Percentiles rank a stretch among this genome's conserved stretches.
These are phyloP conservation scores for Globisporangium cederbergense DNA, from an alignment of 352 stramenopile genomes.

Conservation along the genomic window DNA sequence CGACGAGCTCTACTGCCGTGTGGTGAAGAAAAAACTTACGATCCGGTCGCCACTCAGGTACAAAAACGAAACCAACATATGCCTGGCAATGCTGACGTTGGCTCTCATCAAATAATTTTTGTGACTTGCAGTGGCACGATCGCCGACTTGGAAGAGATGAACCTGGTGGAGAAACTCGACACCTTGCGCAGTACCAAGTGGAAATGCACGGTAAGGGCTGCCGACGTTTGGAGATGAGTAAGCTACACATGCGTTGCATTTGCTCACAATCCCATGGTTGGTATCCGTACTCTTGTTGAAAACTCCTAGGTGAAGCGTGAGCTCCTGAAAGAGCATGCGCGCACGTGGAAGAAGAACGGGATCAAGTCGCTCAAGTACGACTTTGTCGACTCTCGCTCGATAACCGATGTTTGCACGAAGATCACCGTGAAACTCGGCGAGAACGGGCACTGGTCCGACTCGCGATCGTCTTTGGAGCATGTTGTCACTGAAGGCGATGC, in stretches of 20 bases:
- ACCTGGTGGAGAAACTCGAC: conserved; percentile 37
- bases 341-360: conserved; percentile 54
- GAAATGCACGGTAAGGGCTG: conserved; percentile 34
- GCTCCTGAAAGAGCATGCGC: conserved; percentile 49
- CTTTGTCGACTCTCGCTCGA: conserved; percentile 34
- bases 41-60: conserved; percentile 38
- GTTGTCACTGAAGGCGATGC: not conserved
- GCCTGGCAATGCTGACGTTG: not conserved
- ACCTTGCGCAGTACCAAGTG: conserved; percentile 39
- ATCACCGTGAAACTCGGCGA: conserved; percentile 38
- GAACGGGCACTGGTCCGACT: conserved; percentile 55
- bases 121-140: conserved; percentile 36
- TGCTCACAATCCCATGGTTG: not conserved
- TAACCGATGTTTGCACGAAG: conserved; percentile 44
- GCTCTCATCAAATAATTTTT: not conserved
- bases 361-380: conserved; percentile 41
- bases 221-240: not conserved
- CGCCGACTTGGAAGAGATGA: conserved; percentile 41
- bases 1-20: conserved; percentile 51
- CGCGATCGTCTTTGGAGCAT: conserved; percentile 42
- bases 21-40: conserved; percentile 42
- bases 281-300: not conserved
- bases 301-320: conserved; percentile 35
- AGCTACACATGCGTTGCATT: not conserved
- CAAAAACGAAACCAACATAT: not conserved